Percentiles rank a stretch among this genome's conserved stretches.
phyloP scores from a whole-genome alignment of 1,139 yeast genomes.

The Scheffersomyces cryptocercus region DNA sequence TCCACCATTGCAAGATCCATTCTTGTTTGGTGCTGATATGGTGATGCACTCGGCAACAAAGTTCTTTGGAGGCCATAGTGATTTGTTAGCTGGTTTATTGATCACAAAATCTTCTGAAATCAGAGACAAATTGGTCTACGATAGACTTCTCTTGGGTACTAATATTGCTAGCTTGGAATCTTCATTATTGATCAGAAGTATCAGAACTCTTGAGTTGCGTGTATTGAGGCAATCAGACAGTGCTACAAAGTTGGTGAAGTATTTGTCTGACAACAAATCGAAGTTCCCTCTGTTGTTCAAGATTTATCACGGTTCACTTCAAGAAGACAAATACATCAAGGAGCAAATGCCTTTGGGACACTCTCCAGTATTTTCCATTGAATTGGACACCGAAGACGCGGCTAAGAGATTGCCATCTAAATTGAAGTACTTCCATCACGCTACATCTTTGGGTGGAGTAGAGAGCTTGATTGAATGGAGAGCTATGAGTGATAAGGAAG shows the following conservation, averaged over 20 bases:
- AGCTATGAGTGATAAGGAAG: slow-evolving; percentile 65
- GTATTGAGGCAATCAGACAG: slow-evolving; percentile 63
- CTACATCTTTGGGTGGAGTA: slow-evolving; percentile 92
- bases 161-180: slow-evolving; percentile 78
- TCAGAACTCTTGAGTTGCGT: slow-evolving; percentile 77
- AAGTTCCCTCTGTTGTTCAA: slow-evolving; percentile 51
- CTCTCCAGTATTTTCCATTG: slow-evolving; percentile 76
- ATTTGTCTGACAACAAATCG: slow-evolving; percentile 48
- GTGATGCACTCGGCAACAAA: slow-evolving; percentile 90
- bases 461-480: slow-evolving; percentile 93
- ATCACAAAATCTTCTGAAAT: slow-evolving; percentile 56
- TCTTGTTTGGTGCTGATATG: slow-evolving; percentile 77
- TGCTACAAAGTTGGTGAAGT: slow-evolving; percentile 64
- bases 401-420: slow-evolving; percentile 70
- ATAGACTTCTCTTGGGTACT: slow-evolving; percentile 73
- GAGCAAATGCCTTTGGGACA: slow-evolving; percentile 67
- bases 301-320: slow-evolving; percentile 75
- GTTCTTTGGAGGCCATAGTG: slow-evolving; percentile 94
- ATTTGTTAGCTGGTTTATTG: slow-evolving; percentile 77
- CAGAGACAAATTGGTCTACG: slow-evolving; percentile 49
- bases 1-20: slow-evolving; percentile 84
- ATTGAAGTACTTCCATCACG: slow-evolving; percentile 76
- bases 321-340: slow-evolving; percentile 60
- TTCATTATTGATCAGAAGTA: slow-evolving; percentile 70
- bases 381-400: slow-evolving; percentile 46